These are phyloP conservation scores for Penicillium antarcticum DNA, from an alignment of 495 filamentous ascomycete genomes.

Conservation along the genomic window DNA sequence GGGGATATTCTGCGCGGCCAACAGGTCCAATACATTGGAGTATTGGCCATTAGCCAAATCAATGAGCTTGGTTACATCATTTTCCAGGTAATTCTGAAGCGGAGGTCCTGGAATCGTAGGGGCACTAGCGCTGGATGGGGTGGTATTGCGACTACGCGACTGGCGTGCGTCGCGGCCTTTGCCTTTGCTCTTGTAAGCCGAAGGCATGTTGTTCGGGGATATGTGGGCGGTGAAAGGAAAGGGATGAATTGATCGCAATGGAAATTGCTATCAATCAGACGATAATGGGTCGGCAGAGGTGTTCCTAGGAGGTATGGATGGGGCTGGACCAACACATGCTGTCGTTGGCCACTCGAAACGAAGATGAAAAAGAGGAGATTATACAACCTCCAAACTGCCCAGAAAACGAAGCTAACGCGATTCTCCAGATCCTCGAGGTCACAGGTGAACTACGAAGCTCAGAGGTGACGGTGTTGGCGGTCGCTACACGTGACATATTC, in stretches of 20 bases:
- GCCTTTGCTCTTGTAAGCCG: slow-evolving; percentile 65
- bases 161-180: slow-evolving; percentile 68
- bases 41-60: slow-evolving; percentile 58
- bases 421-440: background rate
- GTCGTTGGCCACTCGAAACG: background rate
- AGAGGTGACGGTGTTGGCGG: background rate
- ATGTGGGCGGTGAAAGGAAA: background rate
- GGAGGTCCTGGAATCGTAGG: slow-evolving; percentile 47
- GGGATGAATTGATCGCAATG: background rate
- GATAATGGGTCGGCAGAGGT: slow-evolving; percentile 1
- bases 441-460: background rate
- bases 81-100: slow-evolving; percentile 56
- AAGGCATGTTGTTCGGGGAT: slow-evolving; percentile 35
- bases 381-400: background rate
- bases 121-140: slow-evolving; percentile 58
- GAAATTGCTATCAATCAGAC: background rate
- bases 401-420: background rate
- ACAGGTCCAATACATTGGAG: slow-evolving; percentile 68
- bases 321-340: slow-evolving; percentile 5
- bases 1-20: slow-evolving; percentile 65
- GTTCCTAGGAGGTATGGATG: background rate
- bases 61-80: slow-evolving; percentile 61
- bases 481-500: background rate
- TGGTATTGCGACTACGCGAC: slow-evolving; percentile 83
- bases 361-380: background rate